Percentiles rank a stretch among this genome's conserved stretches.
phyloP scores from a whole-genome alignment of 139 green algal genomes.

The Picochlorum sp. region DNA sequence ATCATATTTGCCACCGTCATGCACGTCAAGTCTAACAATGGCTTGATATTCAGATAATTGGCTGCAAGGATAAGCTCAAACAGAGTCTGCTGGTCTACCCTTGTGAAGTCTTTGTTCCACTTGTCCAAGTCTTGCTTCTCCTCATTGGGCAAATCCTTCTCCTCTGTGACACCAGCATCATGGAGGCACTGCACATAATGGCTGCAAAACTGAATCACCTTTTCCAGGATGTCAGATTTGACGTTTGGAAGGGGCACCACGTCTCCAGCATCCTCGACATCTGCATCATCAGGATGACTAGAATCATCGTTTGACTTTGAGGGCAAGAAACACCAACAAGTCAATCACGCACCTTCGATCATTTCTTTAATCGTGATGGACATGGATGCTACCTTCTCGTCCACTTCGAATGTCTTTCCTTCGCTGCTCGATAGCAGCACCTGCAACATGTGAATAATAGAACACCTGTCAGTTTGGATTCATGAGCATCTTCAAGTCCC shows the following conservation, averaged over 20 bases:
- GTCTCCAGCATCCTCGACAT: constrained; percentile 50
- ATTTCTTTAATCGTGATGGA: constrained; percentile 77
- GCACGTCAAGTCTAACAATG: constrained; percentile 93
- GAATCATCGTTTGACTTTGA: too few relatives aligned
- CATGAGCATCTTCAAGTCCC: neutral
- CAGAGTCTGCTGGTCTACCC: constrained; percentile 93
- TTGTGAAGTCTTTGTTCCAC: constrained; percentile 94
- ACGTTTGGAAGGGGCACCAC: constrained; percentile 82
- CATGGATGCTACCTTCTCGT: constrained; percentile 63
- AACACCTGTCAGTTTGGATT: too few relatives aligned
- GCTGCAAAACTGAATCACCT: constrained; percentile 95
- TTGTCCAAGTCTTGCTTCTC: constrained; percentile 72
- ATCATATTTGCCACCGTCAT: constrained; percentile 98
- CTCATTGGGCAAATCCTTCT: constrained; percentile 48
- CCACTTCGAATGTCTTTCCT: constrained; percentile 58
- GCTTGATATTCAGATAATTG: constrained; percentile 99
- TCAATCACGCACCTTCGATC: constrained; percentile 54
- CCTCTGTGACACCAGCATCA: constrained; percentile 41
- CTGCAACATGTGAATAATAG: constrained; percentile 15
- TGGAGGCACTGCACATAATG: constrained; percentile 70
- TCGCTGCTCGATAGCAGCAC: constrained; percentile 54
- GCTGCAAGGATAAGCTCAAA: constrained; percentile 99
- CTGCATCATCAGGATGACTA: constrained; percentile 21
- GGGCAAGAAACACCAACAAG: too few relatives aligned
- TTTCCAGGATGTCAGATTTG: constrained; percentile 50